Evolutionary conservation across 352 stramenopile species (phyloP).

Genomic region (Elongisporangium anandrum): DNA sequence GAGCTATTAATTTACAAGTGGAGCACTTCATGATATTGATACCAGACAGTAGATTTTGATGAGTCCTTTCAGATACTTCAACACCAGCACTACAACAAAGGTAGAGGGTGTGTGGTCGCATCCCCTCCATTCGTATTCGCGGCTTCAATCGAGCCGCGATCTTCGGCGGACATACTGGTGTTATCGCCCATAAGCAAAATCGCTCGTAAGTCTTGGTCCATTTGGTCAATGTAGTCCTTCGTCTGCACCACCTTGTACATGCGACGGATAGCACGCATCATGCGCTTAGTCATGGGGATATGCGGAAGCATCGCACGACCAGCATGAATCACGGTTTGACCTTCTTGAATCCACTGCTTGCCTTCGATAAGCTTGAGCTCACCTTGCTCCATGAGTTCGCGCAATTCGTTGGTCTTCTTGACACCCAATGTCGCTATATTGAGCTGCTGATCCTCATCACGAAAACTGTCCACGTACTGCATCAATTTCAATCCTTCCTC

Average conservation of each 20-base stretch:
- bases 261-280: slow-evolving; percentile 41
- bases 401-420: slow-evolving; percentile 57
- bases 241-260: slow-evolving; percentile 65
- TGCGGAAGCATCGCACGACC: slow-evolving; percentile 47
- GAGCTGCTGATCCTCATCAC: slow-evolving; percentile 43
- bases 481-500: slow-evolving; percentile 36
- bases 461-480: slow-evolving; percentile 38
- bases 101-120: no score
- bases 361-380: slow-evolving; percentile 37
- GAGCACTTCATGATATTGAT: no score
- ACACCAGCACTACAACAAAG: no score
- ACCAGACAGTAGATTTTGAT: no score
- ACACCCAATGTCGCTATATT: slow-evolving; percentile 42
- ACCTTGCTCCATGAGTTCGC: slow-evolving; percentile 37
- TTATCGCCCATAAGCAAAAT: slow-evolving; percentile 19
- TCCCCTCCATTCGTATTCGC: not conserved
- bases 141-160: not conserved
- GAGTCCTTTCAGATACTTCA: no score
- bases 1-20: no score
- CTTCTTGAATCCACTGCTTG: slow-evolving; percentile 28
- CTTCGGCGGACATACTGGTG: not conserved
- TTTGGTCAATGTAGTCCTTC: slow-evolving; percentile 69
- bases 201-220: slow-evolving; percentile 41
- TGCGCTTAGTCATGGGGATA: slow-evolving; percentile 50
- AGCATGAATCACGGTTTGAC: slow-evolving; percentile 29